Conservation (phyloP, 1,139 yeast species). For the Meyerozyma elateridarum region DNA sequence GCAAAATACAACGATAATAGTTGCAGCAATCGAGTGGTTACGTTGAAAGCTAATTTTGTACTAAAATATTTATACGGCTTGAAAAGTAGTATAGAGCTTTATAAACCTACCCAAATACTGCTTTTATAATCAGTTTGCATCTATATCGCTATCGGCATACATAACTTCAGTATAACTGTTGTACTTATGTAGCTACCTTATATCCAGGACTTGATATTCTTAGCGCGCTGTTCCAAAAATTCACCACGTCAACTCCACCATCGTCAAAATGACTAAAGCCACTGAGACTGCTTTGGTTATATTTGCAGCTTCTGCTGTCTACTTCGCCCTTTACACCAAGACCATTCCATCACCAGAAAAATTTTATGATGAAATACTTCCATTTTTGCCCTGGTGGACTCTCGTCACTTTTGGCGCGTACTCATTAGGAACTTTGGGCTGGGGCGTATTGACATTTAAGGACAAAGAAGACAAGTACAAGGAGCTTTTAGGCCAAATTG, state of each 20-base stretch:
- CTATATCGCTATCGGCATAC: too few species aligned
- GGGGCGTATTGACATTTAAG: constrained; percentile 67
- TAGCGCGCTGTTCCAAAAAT: not conserved
- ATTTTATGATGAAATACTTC: constrained; percentile 53
- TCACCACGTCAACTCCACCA: constrained; percentile 4
- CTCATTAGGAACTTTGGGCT: constrained; percentile 67
- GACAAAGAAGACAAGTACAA: constrained; percentile 68
- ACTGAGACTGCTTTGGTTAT: constrained; percentile 52
- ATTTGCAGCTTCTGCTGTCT: constrained; percentile 47
- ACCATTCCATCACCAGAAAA: constrained; percentile 52
- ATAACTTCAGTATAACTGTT: too few species aligned
- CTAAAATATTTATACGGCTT: too few species aligned
- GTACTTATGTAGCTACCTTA: constrained; percentile 1
- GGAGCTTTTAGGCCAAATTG: constrained; percentile 61
- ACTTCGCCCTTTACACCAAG: constrained; percentile 50
- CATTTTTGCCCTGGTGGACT: constrained; percentile 67
- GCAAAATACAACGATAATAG: too few species aligned
- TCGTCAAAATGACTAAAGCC: constrained; percentile 64
- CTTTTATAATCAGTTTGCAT: too few species aligned
- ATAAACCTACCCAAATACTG: too few species aligned
- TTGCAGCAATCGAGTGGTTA: too few species aligned
- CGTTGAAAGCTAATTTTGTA: too few species aligned
- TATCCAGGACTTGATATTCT: not conserved
- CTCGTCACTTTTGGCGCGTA: constrained; percentile 68
- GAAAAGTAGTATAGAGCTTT: too few species aligned